phyloP scores from a whole-genome alignment of 1,284 basidiomycete species.

The Heimioporus retisporus region DNA sequence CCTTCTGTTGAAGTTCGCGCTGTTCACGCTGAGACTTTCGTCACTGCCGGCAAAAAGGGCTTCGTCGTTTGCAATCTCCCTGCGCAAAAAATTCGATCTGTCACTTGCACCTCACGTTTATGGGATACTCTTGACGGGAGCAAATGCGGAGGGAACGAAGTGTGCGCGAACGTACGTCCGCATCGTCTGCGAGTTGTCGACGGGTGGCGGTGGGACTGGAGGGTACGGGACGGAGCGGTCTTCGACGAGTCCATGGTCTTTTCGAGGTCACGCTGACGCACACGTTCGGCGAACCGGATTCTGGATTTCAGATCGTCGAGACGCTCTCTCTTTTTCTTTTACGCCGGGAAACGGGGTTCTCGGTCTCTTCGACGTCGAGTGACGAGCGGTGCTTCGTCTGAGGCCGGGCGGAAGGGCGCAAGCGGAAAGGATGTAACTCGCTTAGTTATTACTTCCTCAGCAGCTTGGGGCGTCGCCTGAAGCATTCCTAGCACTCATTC shows the following conservation, averaged over 20 bases:
- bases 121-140: constrained; percentile 94
- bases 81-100: constrained; percentile 95
- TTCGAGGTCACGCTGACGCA: constrained; percentile 87
- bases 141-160: constrained; percentile 88
- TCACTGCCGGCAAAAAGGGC: constrained; percentile 88
- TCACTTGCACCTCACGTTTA: constrained; percentile 93
- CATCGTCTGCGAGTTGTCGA: constrained; percentile 88
- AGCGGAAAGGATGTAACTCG: no score
- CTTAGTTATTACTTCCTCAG: no score
- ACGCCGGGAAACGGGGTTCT: no score
- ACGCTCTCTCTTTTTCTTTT: no score
- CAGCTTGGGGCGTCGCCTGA: no score
- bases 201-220: constrained; percentile 74
- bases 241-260: constrained; percentile 92
- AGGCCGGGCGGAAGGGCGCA: no score
- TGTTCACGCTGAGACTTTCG: constrained; percentile 89
- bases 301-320: no score
- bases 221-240: constrained; percentile 85
- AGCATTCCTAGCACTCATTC: no score
- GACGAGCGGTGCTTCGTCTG: no score
- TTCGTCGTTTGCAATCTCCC: constrained; percentile 95
- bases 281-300: no score
- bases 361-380: no score
- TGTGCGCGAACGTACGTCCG: constrained; percentile 79
- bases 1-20: constrained; percentile 90